Conservation (phyloP, 345 rosid species). For the Gossypium stocksii region DNA sequence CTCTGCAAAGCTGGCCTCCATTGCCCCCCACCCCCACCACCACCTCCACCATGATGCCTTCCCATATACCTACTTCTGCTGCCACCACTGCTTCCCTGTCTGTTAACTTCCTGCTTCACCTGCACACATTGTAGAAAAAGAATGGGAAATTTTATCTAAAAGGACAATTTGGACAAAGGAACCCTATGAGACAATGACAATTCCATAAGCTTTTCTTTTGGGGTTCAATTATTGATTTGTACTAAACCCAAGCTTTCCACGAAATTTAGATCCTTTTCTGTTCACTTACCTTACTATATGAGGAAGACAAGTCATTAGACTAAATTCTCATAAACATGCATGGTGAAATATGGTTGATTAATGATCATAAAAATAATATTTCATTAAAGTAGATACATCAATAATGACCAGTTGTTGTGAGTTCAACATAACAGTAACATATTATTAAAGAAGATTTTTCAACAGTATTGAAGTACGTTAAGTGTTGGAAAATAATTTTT, state of each 20-base stretch:
- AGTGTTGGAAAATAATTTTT: not conserved
- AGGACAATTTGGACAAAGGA: not conserved
- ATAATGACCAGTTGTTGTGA: too few species aligned
- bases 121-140: not conserved
- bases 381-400: too few species aligned
- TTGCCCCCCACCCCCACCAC: conserved; percentile 36
- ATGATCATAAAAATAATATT: too few species aligned
- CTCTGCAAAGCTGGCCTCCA: conserved; percentile 91
- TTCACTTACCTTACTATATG: too few species aligned
- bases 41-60: conserved; percentile 29
- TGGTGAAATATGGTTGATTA: too few species aligned
- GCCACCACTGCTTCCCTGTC: conserved; percentile 25
- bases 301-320: conserved; percentile 4
- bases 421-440: too few species aligned
- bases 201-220: not conserved
- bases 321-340: not conserved
- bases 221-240: not conserved
- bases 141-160: not conserved
- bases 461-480: not conserved
- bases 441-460: conserved; percentile 3
- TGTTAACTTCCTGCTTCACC: conserved; percentile 26
- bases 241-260: conserved; percentile 3
- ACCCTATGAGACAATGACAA: not conserved
- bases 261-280: not conserved
- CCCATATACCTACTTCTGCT: conserved; percentile 19